Evolutionary conservation across 2,329 filamentous ascomycete genomes (phyloP), one percentile per base, ranked within the genome.

Genomic region (Phaeosphaeriaceae sp.): DNA sequence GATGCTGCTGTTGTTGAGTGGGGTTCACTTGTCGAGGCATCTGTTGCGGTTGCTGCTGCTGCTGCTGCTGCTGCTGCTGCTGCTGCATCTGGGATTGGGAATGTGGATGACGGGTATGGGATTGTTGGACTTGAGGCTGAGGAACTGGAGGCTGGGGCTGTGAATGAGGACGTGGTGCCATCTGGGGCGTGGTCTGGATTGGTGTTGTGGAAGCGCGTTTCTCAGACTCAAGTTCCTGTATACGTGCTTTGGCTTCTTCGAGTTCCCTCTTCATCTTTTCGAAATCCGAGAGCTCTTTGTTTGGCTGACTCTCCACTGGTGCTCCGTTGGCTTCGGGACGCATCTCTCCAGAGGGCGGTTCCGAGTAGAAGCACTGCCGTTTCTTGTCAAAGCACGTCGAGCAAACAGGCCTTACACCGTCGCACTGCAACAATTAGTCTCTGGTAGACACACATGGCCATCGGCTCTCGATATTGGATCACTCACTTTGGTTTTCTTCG

Each of bases 401-500:
- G 53, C 76, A 78, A 7, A 61, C 61, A 2, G 76, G 76, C n/a
- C 71, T 66, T 15, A 65, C 59, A 3, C 71, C 73, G 54, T 78
- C 75, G 51, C 76, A 78, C 72, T 77, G 47, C 5, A 42, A 2
- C 17, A n/a, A 51, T 72, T 55, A 70, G 59, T 40, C 27, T 42
- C 48, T 7, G 36, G 20, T 21, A 7, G 7, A n/a, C 19, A 45
- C n/a, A 9, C 10, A 20, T 24, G 27, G 20, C 19, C 2, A 19
- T 21, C 9, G 2, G 1, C 7, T 11, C 54, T 22, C 7, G 42
- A 10, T 10, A 10, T 7, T 7, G n/a, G 44, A 25, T 33, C n/a
- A 56, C 67, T 10, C 64, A 74, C 74, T 66, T 73, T 76, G 7
- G 73, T 76, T 60, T 76, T 76, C 61, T 76, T 77, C 5, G 64